Conservation (phyloP, 495 filamentous ascomycete species). For the Neurospora sp. region DNA sequence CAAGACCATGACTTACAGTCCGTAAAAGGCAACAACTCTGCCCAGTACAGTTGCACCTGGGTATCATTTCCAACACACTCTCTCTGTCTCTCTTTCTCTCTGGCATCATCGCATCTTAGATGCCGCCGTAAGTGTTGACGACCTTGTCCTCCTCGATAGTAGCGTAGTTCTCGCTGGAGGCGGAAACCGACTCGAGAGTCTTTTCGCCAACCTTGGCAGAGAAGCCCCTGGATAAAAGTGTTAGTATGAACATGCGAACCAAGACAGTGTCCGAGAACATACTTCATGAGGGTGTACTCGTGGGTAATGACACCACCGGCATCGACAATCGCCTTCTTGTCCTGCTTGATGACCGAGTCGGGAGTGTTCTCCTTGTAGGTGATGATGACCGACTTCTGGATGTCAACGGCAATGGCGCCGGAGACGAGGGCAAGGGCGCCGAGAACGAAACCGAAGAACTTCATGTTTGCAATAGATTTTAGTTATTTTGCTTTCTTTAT, state of each 20-base stretch:
- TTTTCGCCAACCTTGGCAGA: slow-evolving; percentile 59
- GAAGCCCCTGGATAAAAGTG: slow-evolving; percentile 50
- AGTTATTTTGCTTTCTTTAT: neutral
- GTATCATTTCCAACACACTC: neutral
- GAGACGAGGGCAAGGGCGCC: slow-evolving; percentile 43
- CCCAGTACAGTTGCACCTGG: neutral
- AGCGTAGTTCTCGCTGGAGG: slow-evolving; percentile 54
- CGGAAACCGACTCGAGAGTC: slow-evolving; percentile 58
- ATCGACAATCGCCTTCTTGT: slow-evolving; percentile 57
- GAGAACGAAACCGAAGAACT: slow-evolving; percentile 41
- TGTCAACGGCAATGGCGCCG: slow-evolving; percentile 42
- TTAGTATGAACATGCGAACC: slow-evolving; percentile 1
- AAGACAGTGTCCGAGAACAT: slow-evolving; percentile 9
- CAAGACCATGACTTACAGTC: neutral
- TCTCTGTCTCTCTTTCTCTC: neutral
- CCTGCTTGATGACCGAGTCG: slow-evolving; percentile 52
- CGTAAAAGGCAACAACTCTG: neutral
- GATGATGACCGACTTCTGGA: slow-evolving; percentile 64
- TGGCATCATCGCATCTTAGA: neutral
- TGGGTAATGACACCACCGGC: slow-evolving; percentile 53
- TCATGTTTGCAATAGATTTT: slow-evolving; percentile 41
- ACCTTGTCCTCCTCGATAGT: slow-evolving; percentile 68
- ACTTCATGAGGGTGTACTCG: slow-evolving; percentile 50
- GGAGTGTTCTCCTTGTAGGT: slow-evolving; percentile 68
- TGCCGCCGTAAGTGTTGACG: slow-evolving; percentile 20